Evolutionary conservation across 2,329 filamentous ascomycete species (phyloP).

Genomic region (Ophiostoma pallidulum): DNA sequence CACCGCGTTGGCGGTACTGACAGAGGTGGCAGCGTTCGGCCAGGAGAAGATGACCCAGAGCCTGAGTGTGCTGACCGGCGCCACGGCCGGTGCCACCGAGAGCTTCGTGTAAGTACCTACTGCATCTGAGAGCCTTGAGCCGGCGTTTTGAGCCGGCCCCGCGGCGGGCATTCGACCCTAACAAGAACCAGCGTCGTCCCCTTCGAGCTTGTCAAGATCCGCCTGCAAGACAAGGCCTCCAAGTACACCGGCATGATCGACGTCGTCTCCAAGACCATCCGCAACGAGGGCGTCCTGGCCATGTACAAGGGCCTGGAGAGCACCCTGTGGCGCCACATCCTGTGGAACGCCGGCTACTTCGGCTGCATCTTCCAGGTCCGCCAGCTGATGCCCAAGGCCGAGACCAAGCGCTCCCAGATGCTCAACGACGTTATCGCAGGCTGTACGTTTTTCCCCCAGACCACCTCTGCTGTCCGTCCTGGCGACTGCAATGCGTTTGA

Average conservation of each 20-base stretch:
- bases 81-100: constrained; percentile 90
- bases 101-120: constrained; percentile 57
- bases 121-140: too few relatives aligned
- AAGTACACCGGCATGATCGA: constrained; percentile 80
- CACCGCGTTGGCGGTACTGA: not conserved
- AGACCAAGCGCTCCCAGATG: constrained; percentile 72
- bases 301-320: constrained; percentile 96
- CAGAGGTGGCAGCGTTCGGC: constrained; percentile 53
- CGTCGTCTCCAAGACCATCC: constrained; percentile 59
- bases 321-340: constrained; percentile 82
- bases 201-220: constrained; percentile 97
- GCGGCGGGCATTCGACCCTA: too few relatives aligned
- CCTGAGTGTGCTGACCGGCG: constrained; percentile 86
- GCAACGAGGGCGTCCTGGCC: constrained; percentile 52
- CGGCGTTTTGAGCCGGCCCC: not conserved
- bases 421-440: constrained; percentile 82
- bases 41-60: constrained; percentile 81
- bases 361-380: constrained; percentile 98
- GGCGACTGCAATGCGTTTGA: too few relatives aligned
- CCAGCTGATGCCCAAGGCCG: constrained; percentile 68
- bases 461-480: too few relatives aligned
- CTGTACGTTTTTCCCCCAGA: constrained; percentile 21
- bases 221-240: constrained; percentile 90
- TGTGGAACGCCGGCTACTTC: constrained; percentile 94
- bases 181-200: constrained; percentile 74